phyloP scores from a whole-genome alignment of 2,329 filamentous ascomycete genomes.

The Conoideocrella luteorostrata region DNA sequence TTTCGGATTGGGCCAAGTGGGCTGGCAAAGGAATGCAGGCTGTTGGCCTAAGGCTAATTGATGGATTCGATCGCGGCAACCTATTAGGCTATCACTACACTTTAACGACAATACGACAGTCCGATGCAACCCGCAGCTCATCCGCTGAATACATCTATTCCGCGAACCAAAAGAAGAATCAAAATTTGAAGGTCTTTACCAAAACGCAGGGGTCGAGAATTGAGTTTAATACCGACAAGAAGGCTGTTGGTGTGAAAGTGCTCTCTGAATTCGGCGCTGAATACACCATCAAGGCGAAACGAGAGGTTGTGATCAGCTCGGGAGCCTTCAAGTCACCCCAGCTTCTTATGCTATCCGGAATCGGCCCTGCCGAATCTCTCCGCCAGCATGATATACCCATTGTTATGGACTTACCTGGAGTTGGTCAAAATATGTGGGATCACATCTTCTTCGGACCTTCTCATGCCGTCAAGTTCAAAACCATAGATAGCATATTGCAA shows the following conservation, averaged over 20 bases:
- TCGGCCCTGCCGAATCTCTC: conserved; percentile 6
- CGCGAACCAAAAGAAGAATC: conserved; percentile 18
- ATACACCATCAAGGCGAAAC: conserved; percentile 5
- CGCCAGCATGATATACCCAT: conserved; percentile 4
- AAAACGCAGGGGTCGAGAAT: conserved; percentile 38
- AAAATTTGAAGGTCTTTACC: conserved; percentile 31
- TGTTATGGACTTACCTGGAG: conserved; percentile 2
- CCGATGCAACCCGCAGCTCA: conserved; percentile 18
- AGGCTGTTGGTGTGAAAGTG: conserved; percentile 33
- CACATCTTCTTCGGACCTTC: conserved; percentile 10
- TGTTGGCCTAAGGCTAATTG: conserved; percentile 19
- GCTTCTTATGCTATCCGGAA: conserved; percentile 11
- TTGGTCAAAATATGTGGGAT: conserved; percentile 10
- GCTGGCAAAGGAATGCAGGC: conserved; percentile 19
- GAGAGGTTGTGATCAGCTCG: neutral
- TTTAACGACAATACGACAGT: conserved; percentile 13
- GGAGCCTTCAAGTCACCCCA: conserved; percentile 10
- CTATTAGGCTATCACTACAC: conserved; percentile 20
- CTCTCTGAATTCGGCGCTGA: neutral
- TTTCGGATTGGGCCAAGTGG: conserved; percentile 14
- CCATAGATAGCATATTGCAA: conserved; percentile 1
- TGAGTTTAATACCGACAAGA: conserved; percentile 32
- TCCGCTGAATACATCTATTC: conserved; percentile 19
- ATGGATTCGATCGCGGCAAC: conserved; percentile 16
- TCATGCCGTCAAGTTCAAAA: conserved; percentile 8